phyloP scores from a whole-genome alignment of 2,329 filamentous ascomycete species.

The Apiospora hydei region DNA sequence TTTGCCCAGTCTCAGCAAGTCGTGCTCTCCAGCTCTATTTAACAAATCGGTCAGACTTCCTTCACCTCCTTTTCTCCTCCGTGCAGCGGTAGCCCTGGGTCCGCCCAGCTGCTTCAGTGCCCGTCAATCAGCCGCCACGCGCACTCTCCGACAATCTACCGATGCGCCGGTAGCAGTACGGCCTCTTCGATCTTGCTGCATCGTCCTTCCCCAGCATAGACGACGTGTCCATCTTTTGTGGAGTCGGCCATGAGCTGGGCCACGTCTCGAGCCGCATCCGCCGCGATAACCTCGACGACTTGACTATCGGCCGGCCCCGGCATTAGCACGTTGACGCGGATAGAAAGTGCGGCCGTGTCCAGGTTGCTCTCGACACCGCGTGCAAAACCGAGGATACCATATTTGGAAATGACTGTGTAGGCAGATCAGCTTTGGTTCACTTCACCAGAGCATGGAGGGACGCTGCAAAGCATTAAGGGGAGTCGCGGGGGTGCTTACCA shows the following conservation, averaged over 20 bases:
- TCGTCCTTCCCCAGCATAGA: slow-evolving; percentile 56
- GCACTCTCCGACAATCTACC: background rate
- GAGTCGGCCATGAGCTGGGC: slow-evolving; percentile 57
- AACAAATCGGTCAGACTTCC: background rate
- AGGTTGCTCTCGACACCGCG: slow-evolving; percentile 53
- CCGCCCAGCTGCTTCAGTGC: background rate
- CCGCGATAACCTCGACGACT: slow-evolving; percentile 52
- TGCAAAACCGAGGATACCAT: slow-evolving; percentile 61
- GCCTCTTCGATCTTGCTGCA: slow-evolving; percentile 62
- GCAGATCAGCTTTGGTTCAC: background rate
- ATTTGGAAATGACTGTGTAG: slow-evolving; percentile 53
- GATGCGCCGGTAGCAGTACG: slow-evolving; percentile 41
- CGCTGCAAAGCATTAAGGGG: rapidly evolving
- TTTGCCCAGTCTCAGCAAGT: too few species aligned
- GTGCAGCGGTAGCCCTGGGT: background rate
- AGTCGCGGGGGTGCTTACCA: slow-evolving; percentile 38
- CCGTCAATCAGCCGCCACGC: background rate
- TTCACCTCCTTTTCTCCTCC: background rate
- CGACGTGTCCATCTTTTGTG: slow-evolving; percentile 55
- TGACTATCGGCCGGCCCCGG: slow-evolving; percentile 61
- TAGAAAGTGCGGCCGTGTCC: slow-evolving; percentile 46
- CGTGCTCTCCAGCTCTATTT: background rate
- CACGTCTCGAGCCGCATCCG: slow-evolving; percentile 51
- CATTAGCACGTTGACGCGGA: slow-evolving; percentile 63
- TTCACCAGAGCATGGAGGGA: too few species aligned